These are phyloP conservation scores for Cucurbita maxima DNA, from an alignment of 306 rosid genomes.

Conservation along the genomic window DNA sequence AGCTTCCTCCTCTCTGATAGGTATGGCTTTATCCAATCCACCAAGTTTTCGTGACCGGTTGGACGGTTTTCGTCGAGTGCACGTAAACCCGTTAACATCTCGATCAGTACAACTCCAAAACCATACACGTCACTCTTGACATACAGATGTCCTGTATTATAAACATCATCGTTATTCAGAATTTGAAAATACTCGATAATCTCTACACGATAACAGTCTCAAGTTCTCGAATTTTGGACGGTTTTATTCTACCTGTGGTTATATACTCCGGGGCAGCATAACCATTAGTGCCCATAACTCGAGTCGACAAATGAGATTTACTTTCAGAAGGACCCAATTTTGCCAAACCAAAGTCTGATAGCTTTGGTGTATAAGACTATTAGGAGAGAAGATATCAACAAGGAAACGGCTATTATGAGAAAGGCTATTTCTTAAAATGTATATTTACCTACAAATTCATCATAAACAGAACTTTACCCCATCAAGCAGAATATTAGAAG, in stretches of 20 bases:
- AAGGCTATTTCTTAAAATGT: background rate
- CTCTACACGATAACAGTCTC: background rate
- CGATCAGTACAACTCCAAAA: slow-evolving; percentile 84
- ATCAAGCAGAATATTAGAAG: slow-evolving; percentile 84
- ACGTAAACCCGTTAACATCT: slow-evolving; percentile 57
- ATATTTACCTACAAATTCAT: background rate
- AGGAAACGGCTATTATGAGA: background rate
- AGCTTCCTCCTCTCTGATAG: slow-evolving; percentile 53
- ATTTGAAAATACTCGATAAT: background rate
- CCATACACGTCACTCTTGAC: slow-evolving; percentile 89
- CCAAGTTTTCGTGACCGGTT: slow-evolving; percentile 41
- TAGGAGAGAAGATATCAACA: background rate
- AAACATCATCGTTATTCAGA: background rate
- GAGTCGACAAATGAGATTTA: slow-evolving; percentile 80
- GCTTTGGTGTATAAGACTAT: slow-evolving; percentile 51
- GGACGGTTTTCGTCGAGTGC: slow-evolving; percentile 73
- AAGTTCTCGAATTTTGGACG: background rate
- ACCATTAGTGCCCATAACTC: slow-evolving; percentile 94
- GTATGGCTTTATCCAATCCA: slow-evolving; percentile 71
- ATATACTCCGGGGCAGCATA: slow-evolving; percentile 97
- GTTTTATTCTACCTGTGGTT: slow-evolving; percentile 46
- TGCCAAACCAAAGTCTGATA: slow-evolving; percentile 94
- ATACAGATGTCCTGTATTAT: slow-evolving; percentile 63
- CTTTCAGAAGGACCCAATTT: slow-evolving; percentile 97
- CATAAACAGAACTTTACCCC: slow-evolving; percentile 34